Percentiles rank a stretch among this genome's conserved stretches.
Evolutionary conservation across 2,329 filamentous ascomycete species (phyloP).

Genomic region (Akanthomyces uredinophilus): DNA sequence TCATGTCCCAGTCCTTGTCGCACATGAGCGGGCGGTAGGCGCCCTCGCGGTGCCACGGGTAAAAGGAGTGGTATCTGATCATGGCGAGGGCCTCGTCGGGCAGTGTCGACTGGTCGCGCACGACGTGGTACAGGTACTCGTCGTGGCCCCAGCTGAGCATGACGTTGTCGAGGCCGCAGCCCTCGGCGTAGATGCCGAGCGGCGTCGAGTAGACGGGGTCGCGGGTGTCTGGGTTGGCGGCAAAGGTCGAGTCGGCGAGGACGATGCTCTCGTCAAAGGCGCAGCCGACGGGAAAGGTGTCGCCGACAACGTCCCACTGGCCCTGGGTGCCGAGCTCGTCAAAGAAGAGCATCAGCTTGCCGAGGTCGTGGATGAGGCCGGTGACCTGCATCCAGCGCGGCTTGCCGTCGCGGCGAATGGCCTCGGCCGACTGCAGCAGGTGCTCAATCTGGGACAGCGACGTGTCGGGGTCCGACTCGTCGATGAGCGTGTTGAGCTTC

Average conservation of each 20-base stretch:
- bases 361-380: slow-evolving; percentile 72
- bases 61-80: slow-evolving; percentile 91
- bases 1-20: slow-evolving; percentile 72
- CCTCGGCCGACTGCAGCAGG: slow-evolving; percentile 81
- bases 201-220: slow-evolving; percentile 70
- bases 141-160: slow-evolving; percentile 91
- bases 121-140: slow-evolving; percentile 81
- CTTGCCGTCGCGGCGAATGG: slow-evolving; percentile 79
- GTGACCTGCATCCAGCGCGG: slow-evolving; percentile 78
- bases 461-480: slow-evolving; percentile 88
- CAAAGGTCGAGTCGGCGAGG: slow-evolving; percentile 68
- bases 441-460: slow-evolving; percentile 85
- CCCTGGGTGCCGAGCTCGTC: slow-evolving; percentile 60
- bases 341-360: slow-evolving; percentile 76
- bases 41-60: slow-evolving; percentile 80
- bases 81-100: slow-evolving; percentile 82
- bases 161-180: slow-evolving; percentile 79
- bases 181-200: slow-evolving; percentile 72
- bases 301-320: slow-evolving; percentile 91
- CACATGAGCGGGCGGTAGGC: slow-evolving; percentile 82
- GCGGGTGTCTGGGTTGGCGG: slow-evolving; percentile 65
- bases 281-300: slow-evolving; percentile 76
- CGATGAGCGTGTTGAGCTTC: slow-evolving; percentile 84
- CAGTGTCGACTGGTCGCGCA: slow-evolving; percentile 74
- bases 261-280: slow-evolving; percentile 72